Evolutionary conservation across 768 basidiomycete species (phyloP).

Genomic region (Phylloporus scabripes): DNA sequence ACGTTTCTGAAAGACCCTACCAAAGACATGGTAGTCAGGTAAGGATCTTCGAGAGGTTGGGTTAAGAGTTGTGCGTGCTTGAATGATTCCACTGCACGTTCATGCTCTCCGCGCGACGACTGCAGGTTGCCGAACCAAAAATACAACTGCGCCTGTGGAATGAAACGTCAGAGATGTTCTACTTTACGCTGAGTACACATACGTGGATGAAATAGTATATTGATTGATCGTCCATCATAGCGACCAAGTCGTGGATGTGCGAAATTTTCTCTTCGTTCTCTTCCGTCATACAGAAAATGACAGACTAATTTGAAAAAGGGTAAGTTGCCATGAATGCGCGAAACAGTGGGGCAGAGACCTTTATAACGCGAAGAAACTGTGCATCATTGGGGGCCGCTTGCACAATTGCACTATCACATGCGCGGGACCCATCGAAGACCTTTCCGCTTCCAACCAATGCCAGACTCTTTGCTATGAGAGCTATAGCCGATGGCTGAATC

Average conservation of each 20-base stretch:
- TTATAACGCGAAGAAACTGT: conserved; percentile 4
- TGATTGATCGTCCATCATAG: neutral
- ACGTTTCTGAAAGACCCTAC: neutral
- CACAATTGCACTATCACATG: conserved; percentile 3
- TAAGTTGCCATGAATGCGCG: neutral
- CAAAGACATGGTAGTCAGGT: conserved; percentile 6
- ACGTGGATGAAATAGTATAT: conserved; percentile 2
- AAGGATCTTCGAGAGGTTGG: neutral
- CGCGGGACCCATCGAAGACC: neutral
- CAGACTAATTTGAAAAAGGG: neutral
- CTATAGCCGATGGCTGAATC: conserved; percentile 4
- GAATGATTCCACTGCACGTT: conserved; percentile 5
- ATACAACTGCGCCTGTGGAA: conserved; percentile 2
- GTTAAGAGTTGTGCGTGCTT: neutral
- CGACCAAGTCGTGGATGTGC: neutral
- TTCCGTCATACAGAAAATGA: conserved; percentile 1
- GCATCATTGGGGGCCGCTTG: neutral
- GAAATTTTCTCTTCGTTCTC: conserved; percentile 1
- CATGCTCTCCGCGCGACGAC: no score
- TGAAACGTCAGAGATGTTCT: neutral
- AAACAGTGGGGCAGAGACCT: neutral
- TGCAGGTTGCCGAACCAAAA: neutral
- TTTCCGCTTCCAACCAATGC: conserved; percentile 3
- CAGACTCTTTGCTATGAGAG: conserved; percentile 5
- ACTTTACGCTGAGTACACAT: neutral